phyloP scores from a whole-genome alignment of 345 rosid species.

The Acer saccharum region DNA sequence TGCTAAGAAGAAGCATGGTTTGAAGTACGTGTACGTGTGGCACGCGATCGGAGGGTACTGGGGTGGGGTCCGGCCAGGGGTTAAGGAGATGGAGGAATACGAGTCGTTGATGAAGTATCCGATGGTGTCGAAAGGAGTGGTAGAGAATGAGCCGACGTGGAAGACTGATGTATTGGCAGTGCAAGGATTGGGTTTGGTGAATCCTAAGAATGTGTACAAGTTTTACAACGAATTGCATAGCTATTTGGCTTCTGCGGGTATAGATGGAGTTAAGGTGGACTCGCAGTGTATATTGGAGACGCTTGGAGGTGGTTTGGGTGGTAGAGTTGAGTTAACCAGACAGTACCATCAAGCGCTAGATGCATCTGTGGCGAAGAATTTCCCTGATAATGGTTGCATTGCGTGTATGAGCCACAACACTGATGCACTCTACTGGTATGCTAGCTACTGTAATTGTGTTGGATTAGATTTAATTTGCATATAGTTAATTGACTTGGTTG shows the following conservation, averaged over 20 bases:
- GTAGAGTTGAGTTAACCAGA: conserved; percentile 78
- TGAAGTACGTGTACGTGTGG: conserved; percentile 90
- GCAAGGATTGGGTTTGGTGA: conserved; percentile 85
- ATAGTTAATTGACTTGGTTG: not conserved
- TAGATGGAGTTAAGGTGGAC: conserved; percentile 95
- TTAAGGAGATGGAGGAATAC: conserved; percentile 61
- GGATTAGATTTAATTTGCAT: not conserved
- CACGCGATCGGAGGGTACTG: conserved; percentile 95
- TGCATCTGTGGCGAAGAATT: conserved; percentile 71
- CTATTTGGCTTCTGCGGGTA: conserved; percentile 77
- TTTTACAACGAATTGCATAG: conserved; percentile 80
- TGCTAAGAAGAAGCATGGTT: conserved; percentile 66
- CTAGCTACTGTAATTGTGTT: too few species aligned
- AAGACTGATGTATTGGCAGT: conserved; percentile 61
- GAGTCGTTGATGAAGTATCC: conserved; percentile 79
- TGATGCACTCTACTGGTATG: conserved; percentile 89
- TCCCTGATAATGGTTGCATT: conserved; percentile 86
- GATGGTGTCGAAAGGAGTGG: conserved; percentile 60
- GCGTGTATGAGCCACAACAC: conserved; percentile 98
- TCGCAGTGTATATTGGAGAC: conserved; percentile 93
- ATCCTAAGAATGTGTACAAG: conserved; percentile 67
- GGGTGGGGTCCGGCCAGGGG: conserved; percentile 94
- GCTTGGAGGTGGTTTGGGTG: conserved; percentile 76
- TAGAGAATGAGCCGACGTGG: conserved; percentile 86
- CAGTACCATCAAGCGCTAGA: conserved; percentile 94